These are phyloP conservation scores for Phytophthora fragariaefolia DNA, from an alignment of 352 stramenopile species.

Conservation along the genomic window DNA sequence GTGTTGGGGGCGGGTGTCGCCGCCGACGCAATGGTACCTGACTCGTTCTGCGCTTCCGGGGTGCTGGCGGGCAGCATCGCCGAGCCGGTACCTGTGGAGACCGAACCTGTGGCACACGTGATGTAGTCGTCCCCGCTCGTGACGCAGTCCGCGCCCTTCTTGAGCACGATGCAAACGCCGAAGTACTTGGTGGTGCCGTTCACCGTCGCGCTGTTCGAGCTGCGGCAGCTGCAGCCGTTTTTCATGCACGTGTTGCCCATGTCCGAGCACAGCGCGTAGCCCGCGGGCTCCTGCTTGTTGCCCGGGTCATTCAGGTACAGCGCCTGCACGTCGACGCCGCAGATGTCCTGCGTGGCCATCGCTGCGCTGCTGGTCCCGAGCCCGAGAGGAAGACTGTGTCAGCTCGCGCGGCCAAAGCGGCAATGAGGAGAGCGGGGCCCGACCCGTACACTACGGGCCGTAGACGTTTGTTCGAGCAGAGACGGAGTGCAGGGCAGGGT, in stretches of 20 bases:
- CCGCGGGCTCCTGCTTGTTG: constrained; percentile 32
- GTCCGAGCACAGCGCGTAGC: constrained; percentile 38
- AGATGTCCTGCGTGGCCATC: constrained; percentile 28
- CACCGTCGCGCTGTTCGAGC: constrained; percentile 15
- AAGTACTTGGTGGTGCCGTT: constrained; percentile 38
- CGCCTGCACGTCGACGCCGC: constrained; percentile 28
- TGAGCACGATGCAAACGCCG: constrained; percentile 35
- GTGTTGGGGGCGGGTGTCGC: constrained; percentile 7
- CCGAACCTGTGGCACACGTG: constrained; percentile 30
- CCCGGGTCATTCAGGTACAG: constrained; percentile 45
- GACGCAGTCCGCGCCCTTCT: constrained; percentile 30
- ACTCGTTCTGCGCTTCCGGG: constrained; percentile 22
- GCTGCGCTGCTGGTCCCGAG: neutral
- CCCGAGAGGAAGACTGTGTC: neutral
- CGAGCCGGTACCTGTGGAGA: neutral
- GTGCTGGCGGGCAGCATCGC: neutral
- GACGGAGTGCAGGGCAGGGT: constrained; percentile 27
- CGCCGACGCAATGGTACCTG: neutral
- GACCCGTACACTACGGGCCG: constrained; percentile 9
- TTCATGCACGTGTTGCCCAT: constrained; percentile 43
- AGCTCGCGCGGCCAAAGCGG: constrained; percentile 32
- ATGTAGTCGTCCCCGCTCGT: constrained; percentile 35
- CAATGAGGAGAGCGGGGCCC: constrained; percentile 31
- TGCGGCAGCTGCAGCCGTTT: constrained; percentile 42
- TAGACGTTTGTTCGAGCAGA: constrained; percentile 16